Evolutionary conservation across 345 rosid species (phyloP).

Genomic region (Schrenkiella parvula): DNA sequence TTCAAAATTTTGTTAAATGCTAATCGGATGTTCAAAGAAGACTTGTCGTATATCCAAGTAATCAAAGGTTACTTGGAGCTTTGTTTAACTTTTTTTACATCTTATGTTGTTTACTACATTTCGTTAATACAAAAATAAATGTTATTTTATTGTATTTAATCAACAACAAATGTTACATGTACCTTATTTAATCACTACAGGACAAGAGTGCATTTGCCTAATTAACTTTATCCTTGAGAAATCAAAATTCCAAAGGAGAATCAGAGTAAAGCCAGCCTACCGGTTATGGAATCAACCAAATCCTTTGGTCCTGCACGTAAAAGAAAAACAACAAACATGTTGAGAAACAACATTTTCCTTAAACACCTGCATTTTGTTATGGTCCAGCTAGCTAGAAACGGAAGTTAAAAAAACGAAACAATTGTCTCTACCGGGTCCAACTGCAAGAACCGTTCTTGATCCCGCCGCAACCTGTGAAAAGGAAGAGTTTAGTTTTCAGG

Average conservation of each 20-base stretch:
- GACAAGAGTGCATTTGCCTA: constrained; percentile 4
- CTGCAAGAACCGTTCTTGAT: constrained; percentile 81
- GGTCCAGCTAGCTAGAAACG: neutral
- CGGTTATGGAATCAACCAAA: constrained; percentile 66
- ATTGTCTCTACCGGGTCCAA: constrained; percentile 69
- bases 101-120: too few relatives aligned
- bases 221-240: neutral
- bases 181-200: neutral
- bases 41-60: too few relatives aligned
- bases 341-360: neutral
- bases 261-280: constrained; percentile 66
- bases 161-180: neutral
- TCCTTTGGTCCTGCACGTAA: constrained; percentile 57
- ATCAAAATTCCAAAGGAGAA: neutral
- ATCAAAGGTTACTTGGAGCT: too few relatives aligned
- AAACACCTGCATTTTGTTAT: neutral
- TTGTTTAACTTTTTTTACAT: too few relatives aligned
- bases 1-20: too few relatives aligned
- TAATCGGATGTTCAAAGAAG: too few relatives aligned
- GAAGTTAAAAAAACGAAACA: neutral
- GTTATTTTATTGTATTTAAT: too few relatives aligned
- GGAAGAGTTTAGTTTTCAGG: constrained; percentile 6
- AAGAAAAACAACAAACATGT: neutral
- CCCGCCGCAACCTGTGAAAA: constrained; percentile 69
- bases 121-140: too few relatives aligned